A percentile compares a stretch with the other conserved stretches of the same genome.
Evolutionary conservation across 2,329 filamentous ascomycete genomes (phyloP).

Genomic region (Monosporascus sp.): DNA sequence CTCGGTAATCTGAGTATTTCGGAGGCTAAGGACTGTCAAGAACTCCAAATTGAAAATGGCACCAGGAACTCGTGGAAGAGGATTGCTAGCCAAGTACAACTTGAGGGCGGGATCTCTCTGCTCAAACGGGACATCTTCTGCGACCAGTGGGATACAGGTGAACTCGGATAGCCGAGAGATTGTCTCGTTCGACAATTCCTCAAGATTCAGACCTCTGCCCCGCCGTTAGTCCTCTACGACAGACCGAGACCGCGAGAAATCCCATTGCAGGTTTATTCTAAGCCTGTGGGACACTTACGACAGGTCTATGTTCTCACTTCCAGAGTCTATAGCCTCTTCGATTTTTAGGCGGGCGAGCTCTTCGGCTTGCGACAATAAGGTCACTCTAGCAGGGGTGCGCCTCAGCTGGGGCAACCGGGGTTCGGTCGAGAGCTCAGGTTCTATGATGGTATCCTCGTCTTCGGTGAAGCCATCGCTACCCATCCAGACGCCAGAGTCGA

Average conservation of each 20-base stretch:
- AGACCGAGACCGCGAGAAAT: background rate
- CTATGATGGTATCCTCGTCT: slow-evolving; percentile 38
- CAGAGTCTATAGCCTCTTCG: slow-evolving; percentile 50
- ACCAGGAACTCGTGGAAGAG: slow-evolving; percentile 49
- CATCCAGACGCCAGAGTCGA: slow-evolving; percentile 67
- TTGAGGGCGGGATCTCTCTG: slow-evolving; percentile 54
- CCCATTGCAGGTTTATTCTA: background rate
- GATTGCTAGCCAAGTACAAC: slow-evolving; percentile 57
- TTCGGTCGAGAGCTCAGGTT: slow-evolving; percentile 27
- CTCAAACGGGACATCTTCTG: slow-evolving; percentile 54
- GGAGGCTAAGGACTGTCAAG: slow-evolving; percentile 60
- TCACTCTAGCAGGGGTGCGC: slow-evolving; percentile 17
- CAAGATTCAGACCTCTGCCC: slow-evolving; percentile 8
- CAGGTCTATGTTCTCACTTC: slow-evolving; percentile 56
- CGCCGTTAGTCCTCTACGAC: background rate
- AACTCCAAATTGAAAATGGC: slow-evolving; percentile 57
- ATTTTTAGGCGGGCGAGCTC: slow-evolving; percentile 41
- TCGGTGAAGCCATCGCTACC: slow-evolving; percentile 51
- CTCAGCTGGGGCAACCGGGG: slow-evolving; percentile 35
- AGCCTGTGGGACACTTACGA: slow-evolving; percentile 42
- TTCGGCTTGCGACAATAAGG: slow-evolving; percentile 35
- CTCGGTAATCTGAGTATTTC: slow-evolving; percentile 56
- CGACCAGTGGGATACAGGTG: slow-evolving; percentile 47
- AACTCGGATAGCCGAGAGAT: slow-evolving; percentile 53
- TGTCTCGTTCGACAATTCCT: slow-evolving; percentile 49